These are phyloP conservation scores for Vaucheria bursata DNA, from an alignment of 352 stramenopile species.

Conservation along the genomic window DNA sequence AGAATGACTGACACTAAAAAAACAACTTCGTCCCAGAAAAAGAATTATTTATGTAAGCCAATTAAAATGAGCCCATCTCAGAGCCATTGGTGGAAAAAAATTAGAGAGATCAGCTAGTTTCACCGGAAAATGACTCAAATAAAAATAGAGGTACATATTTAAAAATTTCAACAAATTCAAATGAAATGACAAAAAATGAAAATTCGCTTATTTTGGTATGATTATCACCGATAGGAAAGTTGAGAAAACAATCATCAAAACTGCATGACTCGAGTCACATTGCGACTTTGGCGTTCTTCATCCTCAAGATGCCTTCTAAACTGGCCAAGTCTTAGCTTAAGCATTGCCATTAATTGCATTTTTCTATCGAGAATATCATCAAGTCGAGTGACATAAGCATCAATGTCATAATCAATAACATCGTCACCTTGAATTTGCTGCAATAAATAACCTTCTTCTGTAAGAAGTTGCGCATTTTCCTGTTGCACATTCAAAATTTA, in stretches of 20 bases:
- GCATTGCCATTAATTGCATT: constrained; percentile 34
- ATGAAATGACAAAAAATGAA: no score
- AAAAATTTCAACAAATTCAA: no score
- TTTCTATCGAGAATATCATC: constrained; percentile 82
- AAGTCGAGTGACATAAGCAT: constrained; percentile 78
- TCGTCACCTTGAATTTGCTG: constrained; percentile 65
- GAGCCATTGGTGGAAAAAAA: no score
- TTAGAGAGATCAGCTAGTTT: no score
- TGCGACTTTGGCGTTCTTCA: constrained; percentile 24
- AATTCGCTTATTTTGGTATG: no score
- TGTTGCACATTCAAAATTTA: constrained; percentile 54
- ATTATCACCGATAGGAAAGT: not conserved
- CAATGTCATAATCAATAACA: constrained; percentile 84
- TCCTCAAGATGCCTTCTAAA: constrained; percentile 40
- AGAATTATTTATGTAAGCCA: no score
- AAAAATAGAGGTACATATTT: no score
- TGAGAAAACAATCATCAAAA: constrained; percentile 28
- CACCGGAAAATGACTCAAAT: no score
- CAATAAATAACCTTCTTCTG: constrained; percentile 80
- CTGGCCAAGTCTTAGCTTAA: constrained; percentile 27
- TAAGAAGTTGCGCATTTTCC: constrained; percentile 91
- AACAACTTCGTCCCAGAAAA: no score
- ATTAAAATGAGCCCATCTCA: no score
- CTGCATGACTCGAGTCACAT: constrained; percentile 25
- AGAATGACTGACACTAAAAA: no score